Evolutionary conservation across 352 stramenopile species (phyloP).

Genomic region (Phytophthora brassicae): DNA sequence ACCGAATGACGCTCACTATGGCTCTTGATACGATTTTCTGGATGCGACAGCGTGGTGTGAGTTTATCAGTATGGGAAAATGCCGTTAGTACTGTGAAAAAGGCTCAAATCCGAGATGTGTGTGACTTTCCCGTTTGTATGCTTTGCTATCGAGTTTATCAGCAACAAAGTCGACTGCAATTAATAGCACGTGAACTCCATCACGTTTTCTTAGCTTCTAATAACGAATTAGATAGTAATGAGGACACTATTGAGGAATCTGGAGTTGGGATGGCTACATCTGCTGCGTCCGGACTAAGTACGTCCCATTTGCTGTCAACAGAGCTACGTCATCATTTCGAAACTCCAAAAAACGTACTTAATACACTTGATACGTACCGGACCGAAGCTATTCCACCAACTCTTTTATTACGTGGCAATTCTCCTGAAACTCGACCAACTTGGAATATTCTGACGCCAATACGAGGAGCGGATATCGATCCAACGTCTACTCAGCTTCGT

Average conservation of each 20-base stretch:
- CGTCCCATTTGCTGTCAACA: conserved; percentile 18
- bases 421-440: conserved; percentile 16
- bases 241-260: not conserved
- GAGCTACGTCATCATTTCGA: conserved; percentile 15
- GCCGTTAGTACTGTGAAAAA: conserved; percentile 46
- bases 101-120: conserved; percentile 32
- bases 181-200: conserved; percentile 50
- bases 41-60: conserved; percentile 61
- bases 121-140: conserved; percentile 67
- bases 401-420: conserved; percentile 18
- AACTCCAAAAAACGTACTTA: conserved; percentile 17
- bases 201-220: conserved; percentile 10
- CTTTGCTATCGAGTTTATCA: conserved; percentile 82
- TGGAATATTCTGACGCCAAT: conserved; percentile 18
- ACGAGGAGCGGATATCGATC: conserved; percentile 60
- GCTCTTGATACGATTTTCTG: conserved; percentile 65
- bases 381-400: conserved; percentile 25
- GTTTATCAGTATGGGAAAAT: conserved; percentile 60
- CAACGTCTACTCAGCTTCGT: conserved; percentile 64
- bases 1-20: conserved; percentile 84
- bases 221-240: conserved; percentile 2
- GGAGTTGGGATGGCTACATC: conserved; percentile 20
- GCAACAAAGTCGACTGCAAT: conserved; percentile 53
- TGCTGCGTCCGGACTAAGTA: conserved; percentile 11
- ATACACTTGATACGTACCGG: conserved; percentile 21